Percentiles rank a stretch among this genome's conserved stretches.
These are phyloP conservation scores for Aspergillus awamori DNA, from an alignment of 2,329 filamentous ascomycete species.

Conservation along the genomic window DNA sequence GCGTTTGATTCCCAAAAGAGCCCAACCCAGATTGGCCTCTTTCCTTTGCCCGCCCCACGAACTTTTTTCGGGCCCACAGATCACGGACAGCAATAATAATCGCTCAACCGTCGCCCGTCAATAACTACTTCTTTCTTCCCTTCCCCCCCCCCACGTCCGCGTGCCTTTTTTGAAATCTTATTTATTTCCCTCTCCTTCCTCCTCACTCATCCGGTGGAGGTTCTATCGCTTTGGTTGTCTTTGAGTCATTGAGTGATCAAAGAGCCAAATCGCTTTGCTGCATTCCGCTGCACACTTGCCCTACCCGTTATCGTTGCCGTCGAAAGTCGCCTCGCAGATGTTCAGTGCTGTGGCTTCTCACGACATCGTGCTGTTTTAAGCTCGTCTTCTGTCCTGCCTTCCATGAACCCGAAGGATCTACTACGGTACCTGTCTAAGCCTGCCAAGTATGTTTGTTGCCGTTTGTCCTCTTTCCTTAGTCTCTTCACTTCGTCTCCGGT, in stretches of 20 bases:
- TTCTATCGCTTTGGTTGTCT: conserved; percentile 24
- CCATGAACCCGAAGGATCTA: conserved; percentile 90
- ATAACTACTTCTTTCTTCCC: conserved; percentile 3
- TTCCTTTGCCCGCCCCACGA: conserved; percentile 13
- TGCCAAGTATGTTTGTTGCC: conserved; percentile 69
- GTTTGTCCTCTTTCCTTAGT: conserved; percentile 8
- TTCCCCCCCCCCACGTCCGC: conserved; percentile 20
- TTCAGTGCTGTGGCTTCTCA: conserved; percentile 36
- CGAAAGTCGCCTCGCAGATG: conserved; percentile 32
- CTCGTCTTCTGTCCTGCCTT: conserved; percentile 50
- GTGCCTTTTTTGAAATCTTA: conserved; percentile 10
- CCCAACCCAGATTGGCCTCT: conserved; percentile 1
- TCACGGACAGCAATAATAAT: conserved; percentile 14
- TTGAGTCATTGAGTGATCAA: conserved; percentile 14
- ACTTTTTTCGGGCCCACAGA: conserved; percentile 19
- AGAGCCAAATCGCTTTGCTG: conserved; percentile 5
- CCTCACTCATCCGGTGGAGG: background rate
- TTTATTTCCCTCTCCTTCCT: background rate
- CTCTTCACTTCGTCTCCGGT: background rate
- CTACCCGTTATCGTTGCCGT: conserved; percentile 9
- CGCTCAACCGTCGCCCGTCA: conserved; percentile 10
- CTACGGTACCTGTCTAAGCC: conserved; percentile 93
- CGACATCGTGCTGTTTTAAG: conserved; percentile 39
- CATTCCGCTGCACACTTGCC: conserved; percentile 8
- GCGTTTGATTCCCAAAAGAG: background rate